Evolutionary conservation across 306 rosid species (phyloP), one percentile per base, ranked within the genome.

Genomic region (Ziziphus jujuba): DNA sequence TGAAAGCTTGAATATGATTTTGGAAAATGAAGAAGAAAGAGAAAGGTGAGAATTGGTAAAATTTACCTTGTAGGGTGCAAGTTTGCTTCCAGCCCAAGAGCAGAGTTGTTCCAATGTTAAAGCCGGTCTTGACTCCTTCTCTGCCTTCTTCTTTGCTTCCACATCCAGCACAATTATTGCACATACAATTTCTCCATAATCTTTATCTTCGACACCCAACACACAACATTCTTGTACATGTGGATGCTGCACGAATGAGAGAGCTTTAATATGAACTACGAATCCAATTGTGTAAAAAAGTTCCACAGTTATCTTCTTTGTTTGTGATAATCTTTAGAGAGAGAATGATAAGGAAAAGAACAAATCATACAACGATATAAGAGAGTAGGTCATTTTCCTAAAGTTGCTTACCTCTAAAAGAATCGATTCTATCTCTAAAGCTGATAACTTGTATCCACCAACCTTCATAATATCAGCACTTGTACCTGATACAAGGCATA

Each of bases 41-140:
- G 38, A 62, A 61, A 10, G 47, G 74, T 43, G 61, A 58, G 16
- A 36, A 2, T 24, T 28, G 5, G 51, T 15, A 69, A 67, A 54
- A 49, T 17, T 31, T 77, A 93, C 98, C 98, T 93, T 93, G 89
- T 88, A 93, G 60, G 98, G 97, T 60, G 97, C 97, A 66, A 93
- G 80, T 71, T 86, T 93, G 73, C 83, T 88, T 78, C 83, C 79
- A 57, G 98, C 97, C 95, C 97, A 84, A 52, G 66, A 25, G 82
- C 82, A 47, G 63, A 93, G 84, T 53, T 90, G 95, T 65, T 84
- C 75, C 67, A 86, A 80, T 87, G 75, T 84, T 43, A 93, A 56
- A 52, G 75, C 81, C 56, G 89, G 84, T 75, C 71, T 81, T 64
- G 73, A 79, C 45, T 84, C 87, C 72, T 78, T 81, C 40, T 84